A percentile compares a stretch with the other conserved stretches of the same genome.
Conservation (phyloP, 495 filamentous ascomycete genomes). For the Neurospora sp. region DNA sequence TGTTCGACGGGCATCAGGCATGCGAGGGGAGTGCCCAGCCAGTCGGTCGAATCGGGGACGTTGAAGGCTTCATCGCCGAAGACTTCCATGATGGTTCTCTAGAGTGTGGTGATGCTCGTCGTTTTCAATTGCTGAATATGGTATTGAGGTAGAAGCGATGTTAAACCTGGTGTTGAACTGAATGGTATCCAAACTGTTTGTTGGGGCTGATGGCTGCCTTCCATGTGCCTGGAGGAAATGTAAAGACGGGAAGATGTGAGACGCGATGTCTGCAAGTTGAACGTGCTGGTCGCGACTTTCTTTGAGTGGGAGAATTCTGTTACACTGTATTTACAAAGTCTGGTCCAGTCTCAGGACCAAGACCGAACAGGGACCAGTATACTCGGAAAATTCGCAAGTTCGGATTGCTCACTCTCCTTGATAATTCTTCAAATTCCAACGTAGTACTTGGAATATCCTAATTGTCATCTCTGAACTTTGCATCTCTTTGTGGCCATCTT, state of each 20-base stretch:
- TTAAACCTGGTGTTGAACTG: not conserved
- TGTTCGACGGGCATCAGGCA: conserved; percentile 69
- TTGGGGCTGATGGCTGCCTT: not conserved
- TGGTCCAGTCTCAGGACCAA: not conserved
- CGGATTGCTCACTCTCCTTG: not conserved
- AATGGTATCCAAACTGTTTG: not conserved
- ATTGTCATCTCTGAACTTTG: not conserved
- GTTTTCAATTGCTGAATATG: not conserved
- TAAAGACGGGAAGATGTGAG: not conserved
- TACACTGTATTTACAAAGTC: not conserved
- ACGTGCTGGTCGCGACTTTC: not conserved
- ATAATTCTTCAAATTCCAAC: not conserved
- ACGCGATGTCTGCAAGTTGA: not conserved
- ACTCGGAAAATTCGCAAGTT: no score
- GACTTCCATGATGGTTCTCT: conserved; percentile 11
- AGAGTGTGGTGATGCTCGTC: not conserved
- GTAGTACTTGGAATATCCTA: not conserved
- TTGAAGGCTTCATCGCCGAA: conserved; percentile 35
- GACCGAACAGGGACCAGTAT: not conserved
- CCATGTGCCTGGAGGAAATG: not conserved
- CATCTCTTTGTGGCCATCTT: not conserved
- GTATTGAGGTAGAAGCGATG: not conserved
- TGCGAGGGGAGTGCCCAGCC: conserved; percentile 70
- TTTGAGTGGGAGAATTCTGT: not conserved
- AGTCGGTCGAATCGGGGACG: conserved; percentile 85